Percentiles rank a stretch among this genome's conserved stretches.
Evolutionary conservation across 352 stramenopile species (phyloP).

Genomic region (Globisporangium acanthophoron): DNA sequence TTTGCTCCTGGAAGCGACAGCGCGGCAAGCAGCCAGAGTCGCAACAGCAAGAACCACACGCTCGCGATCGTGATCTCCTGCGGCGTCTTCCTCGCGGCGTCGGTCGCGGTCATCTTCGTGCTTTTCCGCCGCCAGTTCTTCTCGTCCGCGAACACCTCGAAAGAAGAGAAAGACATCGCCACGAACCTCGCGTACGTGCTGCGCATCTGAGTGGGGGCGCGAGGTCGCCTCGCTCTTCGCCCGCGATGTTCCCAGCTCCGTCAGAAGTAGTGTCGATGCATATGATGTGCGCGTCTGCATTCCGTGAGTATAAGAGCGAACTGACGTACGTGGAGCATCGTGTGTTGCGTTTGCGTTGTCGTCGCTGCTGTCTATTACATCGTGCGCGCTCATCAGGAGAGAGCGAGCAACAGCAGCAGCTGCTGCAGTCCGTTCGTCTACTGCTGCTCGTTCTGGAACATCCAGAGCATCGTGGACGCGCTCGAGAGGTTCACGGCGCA

Average conservation of each 20-base stretch:
- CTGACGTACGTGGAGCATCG: not conserved
- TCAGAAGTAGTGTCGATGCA: not conserved
- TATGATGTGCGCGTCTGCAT: not conserved
- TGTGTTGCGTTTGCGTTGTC: not conserved
- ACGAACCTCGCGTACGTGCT: constrained; percentile 48
- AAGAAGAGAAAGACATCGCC: constrained; percentile 46
- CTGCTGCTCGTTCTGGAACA: constrained; percentile 67
- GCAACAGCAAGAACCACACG: constrained; percentile 14
- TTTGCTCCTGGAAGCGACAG: not conserved
- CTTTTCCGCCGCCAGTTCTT: constrained; percentile 38
- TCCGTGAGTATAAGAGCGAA: not conserved
- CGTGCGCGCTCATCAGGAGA: not conserved
- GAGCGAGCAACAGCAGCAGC: not conserved
- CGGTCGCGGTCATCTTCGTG: constrained; percentile 27
- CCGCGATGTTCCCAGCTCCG: not conserved
- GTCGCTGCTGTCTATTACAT: not conserved
- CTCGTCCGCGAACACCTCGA: constrained; percentile 18
- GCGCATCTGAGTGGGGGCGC: constrained; percentile 3
- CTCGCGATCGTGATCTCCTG: constrained; percentile 36
- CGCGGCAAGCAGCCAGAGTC: not conserved
- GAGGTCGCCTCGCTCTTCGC: not conserved
- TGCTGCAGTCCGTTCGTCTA: constrained; percentile 13
- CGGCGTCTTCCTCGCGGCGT: constrained; percentile 42
- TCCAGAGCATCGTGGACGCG: constrained; percentile 79
- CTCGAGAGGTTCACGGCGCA: constrained; percentile 78